Conservation (phyloP, 306 rosid genomes). For the Cucumis hystrix region DNA sequence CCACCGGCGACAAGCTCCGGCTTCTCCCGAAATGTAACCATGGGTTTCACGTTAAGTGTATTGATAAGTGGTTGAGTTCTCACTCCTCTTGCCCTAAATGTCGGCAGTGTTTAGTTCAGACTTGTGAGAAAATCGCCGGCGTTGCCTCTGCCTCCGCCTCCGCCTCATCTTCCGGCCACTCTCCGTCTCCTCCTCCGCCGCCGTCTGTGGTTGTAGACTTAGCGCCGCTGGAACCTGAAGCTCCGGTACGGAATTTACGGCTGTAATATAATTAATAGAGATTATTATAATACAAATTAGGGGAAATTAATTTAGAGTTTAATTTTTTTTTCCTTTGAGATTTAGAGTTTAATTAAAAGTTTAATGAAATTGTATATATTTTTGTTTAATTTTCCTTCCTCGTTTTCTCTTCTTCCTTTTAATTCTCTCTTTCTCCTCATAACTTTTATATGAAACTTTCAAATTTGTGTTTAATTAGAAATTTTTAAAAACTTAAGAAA, state of each 20-base stretch:
- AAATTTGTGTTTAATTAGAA: too few species aligned
- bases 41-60: conserved; percentile 73
- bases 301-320: neutral
- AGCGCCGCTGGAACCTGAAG: conserved; percentile 49
- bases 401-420: neutral
- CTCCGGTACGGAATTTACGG: conserved; percentile 23
- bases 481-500: too few species aligned
- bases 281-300: neutral
- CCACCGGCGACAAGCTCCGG: conserved; percentile 40
- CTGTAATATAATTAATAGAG: neutral
- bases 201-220: conserved; percentile 18
- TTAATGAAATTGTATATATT: neutral
- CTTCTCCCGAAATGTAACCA: conserved; percentile 82
- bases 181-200: neutral
- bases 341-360: neutral
- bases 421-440: too few species aligned
- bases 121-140: conserved; percentile 63
- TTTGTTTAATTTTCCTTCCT: neutral
- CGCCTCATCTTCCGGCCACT: neutral
- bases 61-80: conserved; percentile 76
- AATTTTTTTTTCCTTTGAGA: neutral
- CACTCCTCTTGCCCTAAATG: conserved; percentile 95
- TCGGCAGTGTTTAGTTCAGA: conserved; percentile 64
- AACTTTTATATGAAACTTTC: too few species aligned
- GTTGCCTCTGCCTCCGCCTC: conserved; percentile 20